Conservation (phyloP, 805 yeast species). For the Pichia nakasei region DNA sequence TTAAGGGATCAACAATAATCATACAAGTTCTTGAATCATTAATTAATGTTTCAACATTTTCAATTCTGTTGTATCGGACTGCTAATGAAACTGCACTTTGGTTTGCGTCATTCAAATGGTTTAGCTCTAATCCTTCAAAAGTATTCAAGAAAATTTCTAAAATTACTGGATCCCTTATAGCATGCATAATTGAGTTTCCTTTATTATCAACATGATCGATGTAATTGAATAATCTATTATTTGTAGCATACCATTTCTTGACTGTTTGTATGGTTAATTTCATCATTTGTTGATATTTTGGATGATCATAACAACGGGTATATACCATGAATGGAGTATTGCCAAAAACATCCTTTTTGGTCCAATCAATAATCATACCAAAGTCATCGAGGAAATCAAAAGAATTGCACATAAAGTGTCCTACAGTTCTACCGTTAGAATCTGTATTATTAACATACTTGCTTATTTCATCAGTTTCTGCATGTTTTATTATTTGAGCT, state of each 20-base stretch:
- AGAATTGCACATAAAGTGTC: slow-evolving; percentile 63
- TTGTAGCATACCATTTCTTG: slow-evolving; percentile 31
- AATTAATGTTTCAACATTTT: slow-evolving; percentile 46
- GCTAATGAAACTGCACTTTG: slow-evolving; percentile 67
- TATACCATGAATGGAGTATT: slow-evolving; percentile 75
- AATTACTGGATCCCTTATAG: slow-evolving; percentile 40
- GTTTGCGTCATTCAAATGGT: slow-evolving; percentile 48
- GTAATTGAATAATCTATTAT: slow-evolving; percentile 31
- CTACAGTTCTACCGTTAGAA: slow-evolving; percentile 47
- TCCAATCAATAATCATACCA: slow-evolving; percentile 66
- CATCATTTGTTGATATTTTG: slow-evolving; percentile 45
- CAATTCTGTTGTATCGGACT: slow-evolving; percentile 57
- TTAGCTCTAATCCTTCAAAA: slow-evolving; percentile 39
- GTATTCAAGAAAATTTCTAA: slow-evolving; percentile 32
- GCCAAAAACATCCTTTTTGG: slow-evolving; percentile 47
- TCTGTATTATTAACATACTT: slow-evolving; percentile 46
- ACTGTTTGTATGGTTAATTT: slow-evolving; percentile 37
- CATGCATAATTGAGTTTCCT: slow-evolving; percentile 74
- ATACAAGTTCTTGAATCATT: slow-evolving; percentile 42
- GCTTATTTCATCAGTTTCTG: slow-evolving; percentile 36
- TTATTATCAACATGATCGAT: slow-evolving; percentile 60
- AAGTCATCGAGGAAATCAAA: slow-evolving; percentile 40
- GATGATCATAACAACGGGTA: slow-evolving; percentile 74
- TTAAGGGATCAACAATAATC: slow-evolving; percentile 22
- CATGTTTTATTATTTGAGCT: slow-evolving; percentile 32